These are phyloP conservation scores for Selaginella moellendorffii DNA, from an alignment of 75 land plant genomes.

Conservation along the genomic window DNA sequence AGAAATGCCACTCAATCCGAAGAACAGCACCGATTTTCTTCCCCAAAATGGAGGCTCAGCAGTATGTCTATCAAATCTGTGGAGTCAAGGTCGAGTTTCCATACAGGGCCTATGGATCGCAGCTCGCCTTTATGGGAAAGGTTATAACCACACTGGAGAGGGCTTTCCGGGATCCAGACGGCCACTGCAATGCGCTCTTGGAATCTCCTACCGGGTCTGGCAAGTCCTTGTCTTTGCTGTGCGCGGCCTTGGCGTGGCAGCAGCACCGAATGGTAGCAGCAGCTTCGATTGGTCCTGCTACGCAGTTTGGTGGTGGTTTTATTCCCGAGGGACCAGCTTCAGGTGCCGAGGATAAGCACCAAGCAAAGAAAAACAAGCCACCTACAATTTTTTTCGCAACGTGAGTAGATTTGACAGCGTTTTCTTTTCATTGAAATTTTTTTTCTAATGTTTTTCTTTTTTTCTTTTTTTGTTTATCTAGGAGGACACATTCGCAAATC, in stretches of 20 bases:
- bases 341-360: conserved; percentile 9
- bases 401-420: conserved; percentile 31
- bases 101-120: conserved; percentile 78
- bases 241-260: conserved; percentile 91
- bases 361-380: conserved; percentile 22
- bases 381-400: conserved; percentile 80
- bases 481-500: conserved; percentile 95
- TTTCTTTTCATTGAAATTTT: neutral
- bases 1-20: too few relatives aligned
- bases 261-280: conserved; percentile 15
- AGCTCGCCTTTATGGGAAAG: conserved; percentile 86
- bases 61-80: conserved; percentile 36
- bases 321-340: conserved; percentile 43
- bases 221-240: conserved; percentile 79
- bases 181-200: conserved; percentile 82
- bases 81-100: conserved; percentile 84
- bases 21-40: too few relatives aligned
- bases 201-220: conserved; percentile 99
- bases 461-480: conserved; percentile 3
- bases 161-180: conserved; percentile 30
- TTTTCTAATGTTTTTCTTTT: too few relatives aligned
- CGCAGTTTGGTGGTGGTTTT: conserved; percentile 71
- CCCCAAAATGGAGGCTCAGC: neutral
- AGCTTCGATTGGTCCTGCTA: neutral
- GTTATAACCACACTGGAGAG: conserved; percentile 72